These are phyloP conservation scores for Endothia cerciana DNA, from an alignment of 2,329 filamentous ascomycete genomes.

Conservation along the genomic window DNA sequence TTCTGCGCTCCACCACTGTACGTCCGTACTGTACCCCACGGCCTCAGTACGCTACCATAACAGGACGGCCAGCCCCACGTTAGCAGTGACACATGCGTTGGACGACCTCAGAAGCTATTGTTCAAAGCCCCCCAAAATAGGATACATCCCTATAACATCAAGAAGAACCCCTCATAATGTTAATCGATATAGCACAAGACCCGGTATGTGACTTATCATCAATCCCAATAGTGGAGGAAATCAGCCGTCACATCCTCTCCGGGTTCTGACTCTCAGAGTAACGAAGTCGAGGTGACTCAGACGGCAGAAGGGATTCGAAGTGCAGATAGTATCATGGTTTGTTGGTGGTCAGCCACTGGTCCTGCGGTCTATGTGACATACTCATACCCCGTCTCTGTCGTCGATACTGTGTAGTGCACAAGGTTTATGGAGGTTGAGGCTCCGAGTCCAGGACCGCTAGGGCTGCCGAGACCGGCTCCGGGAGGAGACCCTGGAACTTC, in stretches of 20 bases:
- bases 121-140: too few relatives aligned
- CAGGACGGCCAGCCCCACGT: background rate
- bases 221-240: background rate
- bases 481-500: background rate
- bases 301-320: background rate
- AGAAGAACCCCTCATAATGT: background rate
- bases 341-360: background rate
- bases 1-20: background rate
- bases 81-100: background rate
- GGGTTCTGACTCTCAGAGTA: background rate
- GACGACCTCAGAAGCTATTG: too few relatives aligned
- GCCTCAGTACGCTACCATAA: background rate
- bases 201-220: background rate
- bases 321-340: too few relatives aligned
- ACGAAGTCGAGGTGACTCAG: background rate
- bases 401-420: background rate
- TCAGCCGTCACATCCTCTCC: background rate
- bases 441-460: background rate
- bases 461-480: constrained; percentile 20
- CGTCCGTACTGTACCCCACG: background rate
- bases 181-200: background rate
- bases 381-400: background rate
- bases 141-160: too few relatives aligned
- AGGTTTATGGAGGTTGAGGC: background rate
- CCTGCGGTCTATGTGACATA: background rate